Evolutionary conservation across 2,329 filamentous ascomycete genomes (phyloP).

Genomic region (Nemania abortiva): DNA sequence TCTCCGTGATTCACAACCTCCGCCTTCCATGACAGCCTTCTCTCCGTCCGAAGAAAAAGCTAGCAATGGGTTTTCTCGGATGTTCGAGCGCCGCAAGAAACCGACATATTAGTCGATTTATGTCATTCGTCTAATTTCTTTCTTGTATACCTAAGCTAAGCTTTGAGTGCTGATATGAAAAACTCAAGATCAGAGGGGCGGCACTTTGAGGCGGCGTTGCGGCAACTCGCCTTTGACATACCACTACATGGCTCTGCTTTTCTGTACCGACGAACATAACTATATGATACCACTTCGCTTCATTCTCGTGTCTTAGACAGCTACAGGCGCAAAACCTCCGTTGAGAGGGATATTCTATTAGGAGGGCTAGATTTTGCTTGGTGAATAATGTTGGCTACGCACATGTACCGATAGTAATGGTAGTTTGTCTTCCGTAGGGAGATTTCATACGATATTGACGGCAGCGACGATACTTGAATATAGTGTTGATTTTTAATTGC

Average conservation of each 20-base stretch:
- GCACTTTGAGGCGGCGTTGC: background rate
- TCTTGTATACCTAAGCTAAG: conserved; percentile 39
- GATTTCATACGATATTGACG: conserved; percentile 26
- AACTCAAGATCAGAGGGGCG: conserved; percentile 1
- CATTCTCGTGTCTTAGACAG: conserved; percentile 18
- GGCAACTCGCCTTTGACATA: background rate
- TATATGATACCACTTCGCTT: conserved; percentile 35
- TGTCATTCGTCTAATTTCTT: conserved; percentile 14
- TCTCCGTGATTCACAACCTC: conserved; percentile 75
- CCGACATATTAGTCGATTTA: conserved; percentile 48
- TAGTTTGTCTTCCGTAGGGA: conserved; percentile 1
- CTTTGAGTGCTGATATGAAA: conserved; percentile 3
- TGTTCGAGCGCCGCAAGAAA: conserved; percentile 66
- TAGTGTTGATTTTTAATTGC: conserved; percentile 15
- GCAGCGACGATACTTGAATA: conserved; percentile 28
- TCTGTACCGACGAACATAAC: conserved; percentile 1
- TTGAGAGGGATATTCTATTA: background rate
- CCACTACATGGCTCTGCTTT: background rate
- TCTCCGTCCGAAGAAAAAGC: conserved; percentile 53
- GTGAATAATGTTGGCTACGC: conserved; percentile 18
- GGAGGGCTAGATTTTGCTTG: conserved; percentile 8
- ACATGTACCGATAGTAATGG: conserved; percentile 8
- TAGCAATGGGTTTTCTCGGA: conserved; percentile 59
- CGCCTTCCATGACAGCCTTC: conserved; percentile 55
- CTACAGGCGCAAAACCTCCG: conserved; percentile 6